Base-by-base conservation (phyloP, 495 filamentous ascomycete species). In the Tuber indicum region DNA sequence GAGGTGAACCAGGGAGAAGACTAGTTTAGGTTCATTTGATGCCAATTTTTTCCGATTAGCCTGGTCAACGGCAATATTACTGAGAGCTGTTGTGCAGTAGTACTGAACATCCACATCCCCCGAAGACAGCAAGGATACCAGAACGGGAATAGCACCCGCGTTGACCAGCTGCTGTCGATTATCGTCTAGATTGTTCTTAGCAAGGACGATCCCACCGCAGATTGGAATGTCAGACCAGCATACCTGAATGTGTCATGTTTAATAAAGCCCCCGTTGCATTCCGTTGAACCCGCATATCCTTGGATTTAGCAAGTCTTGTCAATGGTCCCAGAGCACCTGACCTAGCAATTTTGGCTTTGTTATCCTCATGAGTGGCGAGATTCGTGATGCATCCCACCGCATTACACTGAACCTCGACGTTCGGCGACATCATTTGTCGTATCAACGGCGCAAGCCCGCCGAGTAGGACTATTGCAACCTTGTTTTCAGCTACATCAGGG, bases 231-330 rank as follows among this genome's bases (percentile, higher is more conserved):
- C 49, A 81, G 42, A 62, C 77, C 69, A 66, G 80, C 88, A 72
- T 89, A 98, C 94, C 94, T 78, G 96, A 98, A 87, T 99, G 96
- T 78, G 96, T 99, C 96, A 99, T 99, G 84, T 99, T 99, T 44
- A 99, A 88, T 66, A 99, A 86, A 69, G 96, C 96, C 32, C 96
- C 96, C 1, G 96, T 99, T 72, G 96, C 96, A 85, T 99, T 99
- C 79, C 96, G 89, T 86, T 99, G 96, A 23, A 99, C 96, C 75
- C 96, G 90, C 96, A 98, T 98, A 79, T 99, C 96, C 85, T 96
- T 98, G 21, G 96, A 98, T 85, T 96, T 97, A 73, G 96, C 96
- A 70, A 99, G 87, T 76, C 92, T 89, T 44, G 96, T 99, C 74
- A 99, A 86, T 10, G 96, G 96, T 23, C 90, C 92, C 78, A 99